Percentiles rank a stretch among this genome's conserved stretches.
Conservation (phyloP, 495 filamentous ascomycete genomes). For the Penicillium macrosclerotiorum region DNA sequence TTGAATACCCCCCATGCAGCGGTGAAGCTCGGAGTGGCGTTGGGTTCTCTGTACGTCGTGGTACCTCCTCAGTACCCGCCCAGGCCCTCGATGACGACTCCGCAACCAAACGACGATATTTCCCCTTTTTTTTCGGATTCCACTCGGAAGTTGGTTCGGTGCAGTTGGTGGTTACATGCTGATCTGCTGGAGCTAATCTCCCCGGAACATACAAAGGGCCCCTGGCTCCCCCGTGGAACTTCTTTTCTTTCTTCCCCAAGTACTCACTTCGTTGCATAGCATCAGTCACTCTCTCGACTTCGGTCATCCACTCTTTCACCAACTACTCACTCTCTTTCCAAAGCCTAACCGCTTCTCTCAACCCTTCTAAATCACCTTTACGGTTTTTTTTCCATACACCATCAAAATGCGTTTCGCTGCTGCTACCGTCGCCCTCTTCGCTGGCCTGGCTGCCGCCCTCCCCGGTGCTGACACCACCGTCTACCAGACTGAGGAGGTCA, state of each 20-base stretch:
- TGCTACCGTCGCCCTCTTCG: constrained; percentile 50
- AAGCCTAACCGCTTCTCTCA: constrained; percentile 23
- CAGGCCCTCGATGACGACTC: constrained; percentile 6
- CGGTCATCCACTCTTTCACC: constrained; percentile 56
- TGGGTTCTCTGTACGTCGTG: too few species aligned
- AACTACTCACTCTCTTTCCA: constrained; percentile 49
- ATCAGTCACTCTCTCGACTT: constrained; percentile 47
- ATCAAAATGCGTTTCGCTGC: constrained; percentile 57
- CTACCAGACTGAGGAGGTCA: constrained; percentile 54
- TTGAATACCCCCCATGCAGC: too few species aligned
- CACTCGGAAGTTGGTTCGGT: too few species aligned
- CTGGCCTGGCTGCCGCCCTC: constrained; percentile 44
- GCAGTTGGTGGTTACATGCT: constrained; percentile 9
- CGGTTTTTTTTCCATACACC: constrained; percentile 34
- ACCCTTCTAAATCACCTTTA: constrained; percentile 34
- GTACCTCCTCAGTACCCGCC: constrained; percentile 2
- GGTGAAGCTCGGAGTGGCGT: too few species aligned
- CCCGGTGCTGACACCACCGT: constrained; percentile 42
- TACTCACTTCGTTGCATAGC: constrained; percentile 38
- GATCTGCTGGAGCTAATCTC: constrained; percentile 45
- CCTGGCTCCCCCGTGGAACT: constrained; percentile 25
- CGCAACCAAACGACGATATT: not conserved
- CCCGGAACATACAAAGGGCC: constrained; percentile 45
- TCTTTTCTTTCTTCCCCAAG: constrained; percentile 39
- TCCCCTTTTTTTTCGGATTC: constrained; percentile 14